These are phyloP conservation scores for Diaporthe caulivora DNA, from an alignment of 2,329 filamentous ascomycete genomes.

Conservation along the genomic window DNA sequence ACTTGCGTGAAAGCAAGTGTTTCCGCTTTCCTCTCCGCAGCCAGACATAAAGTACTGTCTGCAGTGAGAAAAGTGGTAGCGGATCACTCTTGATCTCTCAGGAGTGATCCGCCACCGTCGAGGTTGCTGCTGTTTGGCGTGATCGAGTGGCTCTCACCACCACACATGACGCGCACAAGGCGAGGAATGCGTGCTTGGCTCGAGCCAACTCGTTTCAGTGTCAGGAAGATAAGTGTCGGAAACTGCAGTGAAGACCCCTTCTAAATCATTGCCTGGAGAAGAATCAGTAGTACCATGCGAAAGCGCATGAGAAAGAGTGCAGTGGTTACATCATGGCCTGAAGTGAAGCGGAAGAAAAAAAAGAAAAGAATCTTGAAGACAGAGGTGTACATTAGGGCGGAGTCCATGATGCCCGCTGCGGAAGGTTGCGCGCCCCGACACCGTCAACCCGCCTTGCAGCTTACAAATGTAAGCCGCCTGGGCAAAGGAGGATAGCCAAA, in stretches of 20 bases:
- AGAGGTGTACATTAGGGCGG: slow-evolving; percentile 36
- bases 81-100: slow-evolving; percentile 33
- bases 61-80: slow-evolving; percentile 65
- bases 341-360: background rate
- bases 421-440: slow-evolving; percentile 5
- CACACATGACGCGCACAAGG: slow-evolving; percentile 6
- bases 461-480: slow-evolving; percentile 13
- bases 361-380: background rate
- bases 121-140: slow-evolving; percentile 19
- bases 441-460: slow-evolving; percentile 20
- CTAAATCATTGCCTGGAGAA: slow-evolving; percentile 13
- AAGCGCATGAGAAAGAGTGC: slow-evolving; percentile 6
- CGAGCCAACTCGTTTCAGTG: background rate
- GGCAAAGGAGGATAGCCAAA: slow-evolving; percentile 5
- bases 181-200: background rate
- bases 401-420: slow-evolving; percentile 27
- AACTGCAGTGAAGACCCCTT: background rate
- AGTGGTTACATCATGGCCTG: background rate
- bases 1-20: background rate
- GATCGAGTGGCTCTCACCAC: background rate
- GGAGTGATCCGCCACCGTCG: slow-evolving; percentile 22
- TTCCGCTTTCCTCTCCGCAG: slow-evolving; percentile 60
- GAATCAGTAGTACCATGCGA: slow-evolving; percentile 33
- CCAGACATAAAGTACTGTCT: slow-evolving; percentile 58
- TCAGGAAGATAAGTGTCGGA: background rate